Evolutionary conservation across 1,284 basidiomycete genomes (phyloP), one percentile per base, ranked within the genome.

Genomic region (Malassezia vespertilionis): DNA sequence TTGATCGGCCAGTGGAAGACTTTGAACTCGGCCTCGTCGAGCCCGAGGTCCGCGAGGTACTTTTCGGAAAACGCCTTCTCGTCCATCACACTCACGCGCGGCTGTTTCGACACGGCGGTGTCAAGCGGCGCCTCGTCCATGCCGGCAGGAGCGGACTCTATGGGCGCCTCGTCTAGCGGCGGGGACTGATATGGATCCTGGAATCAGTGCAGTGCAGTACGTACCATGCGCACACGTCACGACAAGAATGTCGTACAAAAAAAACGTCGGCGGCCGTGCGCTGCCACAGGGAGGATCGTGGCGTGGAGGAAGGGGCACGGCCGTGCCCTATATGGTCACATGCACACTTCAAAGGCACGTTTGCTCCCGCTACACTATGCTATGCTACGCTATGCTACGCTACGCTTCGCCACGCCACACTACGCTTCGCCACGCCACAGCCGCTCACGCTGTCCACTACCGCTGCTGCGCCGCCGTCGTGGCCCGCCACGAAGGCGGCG

Each of bases 1-100:
- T 54, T 44, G 45, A 70, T 60, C 43, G 61, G 60, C 67, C 67
- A 70, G 20, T 65, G 65, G 47, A 54, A 66, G 9, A 69, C 65
- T 30, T 57, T 52, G 33, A 69, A 67, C 33, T 56, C 64, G 24
- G 59, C 61, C 46, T 66, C 65, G 40, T 70, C 67, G 46, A 65
- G 67, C 9, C 65, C 67, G 10, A 69, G 58, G 35, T 70, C 67
- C n/a, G 64, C 67, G 14, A 70, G 57, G 32, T 70, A 61, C 52
- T 67, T 69, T 20, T 61, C 58, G 10, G 61, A 61, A 30, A 70
- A 70, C 2, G 60, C 56, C 42, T 46, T 21, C 40, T 55, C 37
- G 39, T 51, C 48, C 48, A 36, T 44, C 12, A 51, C 43, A n/a
- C 48, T 51, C 18, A 51, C 39, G 22, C 48, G 43, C 43, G 23